These are phyloP conservation scores for Macroventuria anomochaeta DNA, from an alignment of 2,329 filamentous ascomycete genomes.

Conservation along the genomic window DNA sequence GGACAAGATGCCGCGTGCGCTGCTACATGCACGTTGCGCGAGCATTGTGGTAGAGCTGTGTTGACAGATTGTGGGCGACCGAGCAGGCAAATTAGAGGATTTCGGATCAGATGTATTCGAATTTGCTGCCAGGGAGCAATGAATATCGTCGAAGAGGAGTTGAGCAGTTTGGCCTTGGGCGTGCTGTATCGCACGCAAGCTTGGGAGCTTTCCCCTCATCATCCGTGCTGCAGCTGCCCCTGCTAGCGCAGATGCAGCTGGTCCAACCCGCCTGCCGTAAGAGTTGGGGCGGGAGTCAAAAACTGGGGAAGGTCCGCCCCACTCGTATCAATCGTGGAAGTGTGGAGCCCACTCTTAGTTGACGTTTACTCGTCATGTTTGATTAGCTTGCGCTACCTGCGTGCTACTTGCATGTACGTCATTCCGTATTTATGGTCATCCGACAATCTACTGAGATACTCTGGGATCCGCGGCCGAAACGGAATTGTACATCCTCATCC, in stretches of 20 bases:
- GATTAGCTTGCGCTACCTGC: background rate
- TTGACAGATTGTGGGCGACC: background rate
- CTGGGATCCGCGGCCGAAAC: background rate
- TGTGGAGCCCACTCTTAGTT: background rate
- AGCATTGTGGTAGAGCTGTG: constrained; percentile 35
- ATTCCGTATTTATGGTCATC: background rate
- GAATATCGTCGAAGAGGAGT: background rate
- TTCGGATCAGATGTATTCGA: background rate
- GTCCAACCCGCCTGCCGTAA: background rate
- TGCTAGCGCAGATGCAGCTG: constrained; percentile 6
- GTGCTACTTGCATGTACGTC: background rate
- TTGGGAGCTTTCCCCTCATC: constrained; percentile 18
- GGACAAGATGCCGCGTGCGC: constrained; percentile 33
- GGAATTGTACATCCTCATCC: background rate
- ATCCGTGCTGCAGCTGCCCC: constrained; percentile 19
- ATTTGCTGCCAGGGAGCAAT: background rate
- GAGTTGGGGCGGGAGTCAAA: constrained; percentile 1
- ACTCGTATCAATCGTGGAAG: background rate
- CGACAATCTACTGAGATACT: background rate
- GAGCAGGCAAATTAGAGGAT: background rate
- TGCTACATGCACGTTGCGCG: constrained; percentile 38
- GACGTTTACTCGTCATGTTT: background rate
- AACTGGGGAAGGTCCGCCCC: constrained; percentile 9
- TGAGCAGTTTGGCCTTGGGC: background rate
- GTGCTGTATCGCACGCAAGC: constrained; percentile 4